Percentiles rank a stretch among this genome's conserved stretches.
phyloP scores from a whole-genome alignment of 2,329 filamentous ascomycete genomes.

The Colletotrichum chrysophilum region DNA sequence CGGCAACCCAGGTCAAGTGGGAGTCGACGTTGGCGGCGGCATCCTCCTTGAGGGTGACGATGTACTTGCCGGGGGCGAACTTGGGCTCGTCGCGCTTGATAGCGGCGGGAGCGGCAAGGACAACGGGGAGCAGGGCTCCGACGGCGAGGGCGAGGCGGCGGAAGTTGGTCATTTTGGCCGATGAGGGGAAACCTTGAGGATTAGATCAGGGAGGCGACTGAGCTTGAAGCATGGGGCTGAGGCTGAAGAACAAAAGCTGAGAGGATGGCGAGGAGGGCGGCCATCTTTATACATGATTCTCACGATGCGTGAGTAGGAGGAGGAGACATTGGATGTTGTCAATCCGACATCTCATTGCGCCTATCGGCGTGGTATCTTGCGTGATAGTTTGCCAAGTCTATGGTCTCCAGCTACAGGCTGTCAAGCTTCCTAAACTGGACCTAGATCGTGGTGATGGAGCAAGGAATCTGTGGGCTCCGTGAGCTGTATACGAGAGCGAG shows the following conservation, averaged over 20 bases:
- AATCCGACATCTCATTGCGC: not conserved
- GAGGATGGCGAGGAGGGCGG: not conserved
- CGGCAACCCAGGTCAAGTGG: constrained; percentile 32
- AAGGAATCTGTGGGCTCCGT: not conserved
- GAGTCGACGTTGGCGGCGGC: constrained; percentile 30
- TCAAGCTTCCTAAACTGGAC: constrained; percentile 19
- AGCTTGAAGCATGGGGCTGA: constrained; percentile 1
- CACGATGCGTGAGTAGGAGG: not conserved
- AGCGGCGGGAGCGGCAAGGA: constrained; percentile 26
- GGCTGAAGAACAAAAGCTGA: not conserved
- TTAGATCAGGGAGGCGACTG: not conserved
- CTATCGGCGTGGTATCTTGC: constrained; percentile 16
- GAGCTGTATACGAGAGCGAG: not conserved
- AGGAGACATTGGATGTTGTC: not conserved
- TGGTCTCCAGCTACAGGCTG: not conserved
- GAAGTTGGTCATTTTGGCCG: constrained; percentile 31
- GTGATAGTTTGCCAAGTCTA: constrained; percentile 14
- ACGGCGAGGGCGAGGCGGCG: constrained; percentile 33
- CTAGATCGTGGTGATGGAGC: not conserved
- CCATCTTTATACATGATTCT: constrained; percentile 8
- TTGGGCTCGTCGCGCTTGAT: constrained; percentile 33
- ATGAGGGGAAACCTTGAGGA: not conserved
- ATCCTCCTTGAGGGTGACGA: constrained; percentile 49
- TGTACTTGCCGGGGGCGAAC: constrained; percentile 46
- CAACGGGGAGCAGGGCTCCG: constrained; percentile 36